Evolutionary conservation across 495 filamentous ascomycete genomes (phyloP), one percentile per base, ranked within the genome.

Genomic region (Hypoxylon cercidicola): DNA sequence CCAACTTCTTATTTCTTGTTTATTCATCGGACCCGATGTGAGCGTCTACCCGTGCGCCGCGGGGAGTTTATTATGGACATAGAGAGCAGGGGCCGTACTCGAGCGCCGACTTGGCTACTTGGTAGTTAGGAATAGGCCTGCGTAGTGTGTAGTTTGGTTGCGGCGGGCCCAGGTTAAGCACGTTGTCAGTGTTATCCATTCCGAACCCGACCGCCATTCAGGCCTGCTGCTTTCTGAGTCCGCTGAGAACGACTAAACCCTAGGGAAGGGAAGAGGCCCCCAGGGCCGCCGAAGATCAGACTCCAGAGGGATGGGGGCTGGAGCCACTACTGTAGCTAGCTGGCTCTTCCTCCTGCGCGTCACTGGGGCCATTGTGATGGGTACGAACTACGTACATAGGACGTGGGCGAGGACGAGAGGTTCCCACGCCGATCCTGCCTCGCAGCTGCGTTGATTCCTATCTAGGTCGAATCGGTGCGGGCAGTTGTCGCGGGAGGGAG

Each of bases 11-110:
- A 58, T 28, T 13, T 13, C 44, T 44, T 68, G 58, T 61, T 67
- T 62, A 67, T 67, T 62, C 64, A 67, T 58, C 57, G 60, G 64
- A 67, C 61, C 64, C 62, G 47, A 23, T 44, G 53, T 49, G 34
- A 52, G 55, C 39, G 51, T 20, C 56, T 62, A 58, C 64, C 62
- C 54, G 64, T 59, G 61, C 57, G 53, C 37, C 58, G 48, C 58
- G 64, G 53, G 59, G 54, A 49, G 51, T 63, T 60, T 54, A 43
- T 68, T 58, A 59, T 63, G 49, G 60, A 19, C 64, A 67, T 54
- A 50, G 57, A 57, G 49, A 63, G 28, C 64, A 67, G 58, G 58
- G 64, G 57, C 61, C 4, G 37, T 40, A 23, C 50, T 54, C 53
- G 58, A 59, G 53, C 53, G 58, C 64, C 62, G 58, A 67, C 57